These are phyloP conservation scores for Endocladia muricata DNA, from an alignment of 31 red algal species.

Conservation along the genomic window DNA sequence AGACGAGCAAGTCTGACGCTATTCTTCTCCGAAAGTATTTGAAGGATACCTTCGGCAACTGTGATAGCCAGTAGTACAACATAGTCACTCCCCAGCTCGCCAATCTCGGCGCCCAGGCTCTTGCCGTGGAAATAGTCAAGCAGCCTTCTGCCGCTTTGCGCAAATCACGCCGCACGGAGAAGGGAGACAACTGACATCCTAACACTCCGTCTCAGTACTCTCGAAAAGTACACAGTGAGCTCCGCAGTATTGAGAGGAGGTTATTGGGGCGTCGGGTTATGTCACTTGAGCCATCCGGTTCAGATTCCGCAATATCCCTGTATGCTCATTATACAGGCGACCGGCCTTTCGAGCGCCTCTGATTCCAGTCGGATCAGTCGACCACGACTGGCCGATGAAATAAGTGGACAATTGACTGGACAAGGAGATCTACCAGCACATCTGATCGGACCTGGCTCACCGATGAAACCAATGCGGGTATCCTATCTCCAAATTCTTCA, in stretches of 20 bases:
- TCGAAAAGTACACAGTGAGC: conserved; percentile 33
- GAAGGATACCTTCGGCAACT: conserved; percentile 8
- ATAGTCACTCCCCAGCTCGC: conserved; percentile 15
- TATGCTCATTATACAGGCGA: neutral
- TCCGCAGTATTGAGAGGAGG: conserved; percentile 2
- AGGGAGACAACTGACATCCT: neutral
- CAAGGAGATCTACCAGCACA: conserved; percentile 15
- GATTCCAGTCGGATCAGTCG: conserved; percentile 16
- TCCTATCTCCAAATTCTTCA: conserved; percentile 19
- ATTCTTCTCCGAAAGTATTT: conserved; percentile 51
- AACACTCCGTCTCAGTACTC: conserved; percentile 2
- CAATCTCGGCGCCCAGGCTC: conserved; percentile 18
- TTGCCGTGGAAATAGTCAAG: conserved; percentile 31
- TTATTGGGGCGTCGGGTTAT: conserved; percentile 19
- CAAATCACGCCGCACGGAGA: neutral
- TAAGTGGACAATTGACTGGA: neutral
- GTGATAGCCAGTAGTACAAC: neutral
- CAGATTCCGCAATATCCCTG: conserved; percentile 15
- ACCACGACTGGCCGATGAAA: neutral
- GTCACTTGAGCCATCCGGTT: neutral
- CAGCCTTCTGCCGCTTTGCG: neutral
- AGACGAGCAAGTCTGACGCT: conserved; percentile 34
- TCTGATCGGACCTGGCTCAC: neutral
- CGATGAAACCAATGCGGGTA: neutral
- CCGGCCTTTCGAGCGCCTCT: neutral